Evolutionary conservation across 805 yeast species (phyloP).

Genomic region (Jamesozyma spencerorum): DNA sequence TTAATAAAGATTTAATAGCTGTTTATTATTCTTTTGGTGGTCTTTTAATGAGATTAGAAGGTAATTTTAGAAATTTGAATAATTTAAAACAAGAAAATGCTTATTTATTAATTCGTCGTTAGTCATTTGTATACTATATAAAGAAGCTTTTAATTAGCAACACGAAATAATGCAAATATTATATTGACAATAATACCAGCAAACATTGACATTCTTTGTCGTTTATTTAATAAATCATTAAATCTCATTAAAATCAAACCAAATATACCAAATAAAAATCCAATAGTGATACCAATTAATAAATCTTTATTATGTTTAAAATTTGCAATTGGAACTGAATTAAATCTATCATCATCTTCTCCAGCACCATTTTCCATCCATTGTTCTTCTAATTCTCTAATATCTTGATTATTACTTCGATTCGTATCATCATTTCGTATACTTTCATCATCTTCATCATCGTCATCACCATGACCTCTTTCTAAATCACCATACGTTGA

Average conservation of each 20-base stretch:
- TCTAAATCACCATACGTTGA: constrained; percentile 47
- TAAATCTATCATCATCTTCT: constrained; percentile 37
- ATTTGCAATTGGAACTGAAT: constrained; percentile 32
- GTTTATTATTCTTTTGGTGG: constrained; percentile 97
- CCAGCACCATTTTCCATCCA: constrained; percentile 79
- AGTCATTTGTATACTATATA: constrained; percentile 1
- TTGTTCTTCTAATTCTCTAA: constrained; percentile 67
- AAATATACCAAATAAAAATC: constrained; percentile 66
- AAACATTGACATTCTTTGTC: constrained; percentile 58
- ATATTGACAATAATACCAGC: constrained; percentile 66
- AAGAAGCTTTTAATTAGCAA: background rate
- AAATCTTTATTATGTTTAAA: constrained; percentile 54
- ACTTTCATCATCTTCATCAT: constrained; percentile 10
- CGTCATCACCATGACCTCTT: constrained; percentile 8
- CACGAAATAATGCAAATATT: constrained; percentile 43
- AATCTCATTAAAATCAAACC: constrained; percentile 55
- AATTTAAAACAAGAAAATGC: constrained; percentile 89
- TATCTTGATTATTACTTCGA: constrained; percentile 30
- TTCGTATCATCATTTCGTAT: constrained; percentile 12
- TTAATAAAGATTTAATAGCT: constrained; percentile 54
- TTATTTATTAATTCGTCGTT: constrained; percentile 74
- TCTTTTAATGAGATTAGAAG: constrained; percentile 84
- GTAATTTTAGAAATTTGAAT: constrained; percentile 83
- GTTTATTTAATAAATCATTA: constrained; percentile 50
- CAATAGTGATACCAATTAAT: constrained; percentile 60